Base-by-base conservation (phyloP, 768 basidiomycete genomes). In the Phlebiopsis flavidoalba region DNA sequence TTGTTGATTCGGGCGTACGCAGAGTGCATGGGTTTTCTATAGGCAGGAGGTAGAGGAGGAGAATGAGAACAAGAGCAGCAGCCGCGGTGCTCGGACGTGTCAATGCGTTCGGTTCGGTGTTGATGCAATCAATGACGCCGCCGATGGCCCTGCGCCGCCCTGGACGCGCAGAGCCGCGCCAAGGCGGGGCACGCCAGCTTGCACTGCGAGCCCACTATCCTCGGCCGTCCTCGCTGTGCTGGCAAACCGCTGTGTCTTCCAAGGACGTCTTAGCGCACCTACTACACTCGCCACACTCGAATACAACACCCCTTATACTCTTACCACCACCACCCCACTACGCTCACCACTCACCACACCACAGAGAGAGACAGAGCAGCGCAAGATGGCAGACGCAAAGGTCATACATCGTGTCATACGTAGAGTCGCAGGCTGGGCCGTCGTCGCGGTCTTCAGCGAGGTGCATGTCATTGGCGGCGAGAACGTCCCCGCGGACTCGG, bases 401-500 rank as follows among this genome's bases (percentile, higher is more conserved):
- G 48, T 82, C 48, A 72, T 88, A 61, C 95, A 96, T 76, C 80
- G 83, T 52, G 69, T 91, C 40, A 79, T 97, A 61, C 85, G 90
- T 57, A 76, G 76, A 49, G 74, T 95, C 53, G 89, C 95, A 22
- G 76, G 80, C 35, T 83, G 85, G 74, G 89, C 93, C 1, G 82
- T 93, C 11, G 79, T 83, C 71, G 88, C 91, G 5, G 98, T 98
- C 79, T 98, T 96, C 79, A 84, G 84, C 0, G 89, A 93, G 72
- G 83, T 97, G 52, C 87, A 85, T 67, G 85, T 97, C 60, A 82
- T 96, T 62, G 93, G 92, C 53, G 85, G 81, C 46, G 93, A 96
- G 73, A 88, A 95, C 71, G 92, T 98, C 14, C 95, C 96, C 3
- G 74, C 71, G 67, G 80, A 88, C 26, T n/a, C 62, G 95, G 94